Evolutionary conservation across 2,329 filamentous ascomycete species (phyloP).

Genomic region (Claviceps citrina): DNA sequence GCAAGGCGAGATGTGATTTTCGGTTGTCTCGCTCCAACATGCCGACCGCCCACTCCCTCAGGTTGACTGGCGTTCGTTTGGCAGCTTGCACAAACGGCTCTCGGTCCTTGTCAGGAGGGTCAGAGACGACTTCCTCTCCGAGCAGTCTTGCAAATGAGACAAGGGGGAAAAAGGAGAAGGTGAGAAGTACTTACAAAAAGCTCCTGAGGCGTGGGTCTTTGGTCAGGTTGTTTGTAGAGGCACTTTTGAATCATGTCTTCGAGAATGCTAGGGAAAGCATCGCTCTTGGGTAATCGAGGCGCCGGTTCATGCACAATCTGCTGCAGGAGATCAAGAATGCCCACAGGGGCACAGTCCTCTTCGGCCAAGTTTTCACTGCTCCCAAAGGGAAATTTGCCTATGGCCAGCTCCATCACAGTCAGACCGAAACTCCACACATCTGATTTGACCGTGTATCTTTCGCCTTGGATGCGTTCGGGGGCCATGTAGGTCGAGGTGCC

Average conservation of each 20-base stretch:
- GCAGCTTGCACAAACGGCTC: conserved; percentile 93
- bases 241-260: conserved; percentile 98
- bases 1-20: conserved; percentile 79
- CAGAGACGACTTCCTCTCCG: background rate
- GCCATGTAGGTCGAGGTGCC: conserved; percentile 99
- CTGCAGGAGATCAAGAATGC: conserved; percentile 88
- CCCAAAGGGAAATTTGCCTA: conserved; percentile 91
- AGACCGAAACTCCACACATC: conserved; percentile 98
- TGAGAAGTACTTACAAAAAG: conserved; percentile 49
- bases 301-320: conserved; percentile 96
- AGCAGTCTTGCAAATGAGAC: background rate
- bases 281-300: conserved; percentile 85
- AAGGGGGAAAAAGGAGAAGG: background rate
- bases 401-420: conserved; percentile 90
- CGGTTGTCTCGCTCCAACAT: conserved; percentile 93
- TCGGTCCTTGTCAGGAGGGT: conserved; percentile 48
- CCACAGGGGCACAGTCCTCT: conserved; percentile 69
- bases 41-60: conserved; percentile 83
- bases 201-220: conserved; percentile 81
- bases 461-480: conserved; percentile 90
- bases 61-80: conserved; percentile 87
- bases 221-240: conserved; percentile 73
- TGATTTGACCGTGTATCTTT: conserved; percentile 93
- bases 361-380: conserved; percentile 56
- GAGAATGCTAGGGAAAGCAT: conserved; percentile 86